Evolutionary conservation across 768 basidiomycete genomes (phyloP), one percentile per base, ranked within the genome.

Genomic region (Lactarius psammicola): DNA sequence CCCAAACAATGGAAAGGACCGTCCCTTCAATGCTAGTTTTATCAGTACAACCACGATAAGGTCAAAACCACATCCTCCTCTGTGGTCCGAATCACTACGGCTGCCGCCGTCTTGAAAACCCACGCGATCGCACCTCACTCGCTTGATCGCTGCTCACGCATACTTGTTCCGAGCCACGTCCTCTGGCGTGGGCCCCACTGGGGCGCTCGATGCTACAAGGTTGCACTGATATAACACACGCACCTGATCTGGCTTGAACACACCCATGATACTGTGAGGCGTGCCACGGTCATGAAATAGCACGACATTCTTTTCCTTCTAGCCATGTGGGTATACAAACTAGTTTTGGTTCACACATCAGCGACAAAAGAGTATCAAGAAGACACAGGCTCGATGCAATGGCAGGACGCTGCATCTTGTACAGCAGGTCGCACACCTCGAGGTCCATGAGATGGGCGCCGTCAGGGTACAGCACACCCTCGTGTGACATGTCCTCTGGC

Each of bases 311-410:
- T 85, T 84, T 72, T 85, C 85, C 40, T 65, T 83, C 93, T 94
- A 95, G 71, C 94, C 90, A 71, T 95, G 93, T 0, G 92, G 88
- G 75, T 95, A 96, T 36, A 96, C 87, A 31, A 92, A 80, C 85
- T 90, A 69, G 36, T 34, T 38, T 38, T 15, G 0, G n/a, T 38
- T 15, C 36, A 38, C 36, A 5, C 31, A 55, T 68, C 55, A 60
- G 7, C 9, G 31, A 17, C 28, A 13, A 7, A 28, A 10, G 9
- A 2, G 3, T 1, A 26, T 1, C 34, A 11, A 54, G 36, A 58
- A 40, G 17, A 75, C 83, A 71, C 67, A 89, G 88, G 60, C 77
- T 74, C 18, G 94, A 94, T 2, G 92, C 87, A 66, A 97, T 96
- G 20, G 86, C 94, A 3, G 95, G 94, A 15, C 94, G 78, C 75